These are phyloP conservation scores for Maudiozyma humilis DNA, from an alignment of 1,139 yeast species.

Conservation along the genomic window DNA sequence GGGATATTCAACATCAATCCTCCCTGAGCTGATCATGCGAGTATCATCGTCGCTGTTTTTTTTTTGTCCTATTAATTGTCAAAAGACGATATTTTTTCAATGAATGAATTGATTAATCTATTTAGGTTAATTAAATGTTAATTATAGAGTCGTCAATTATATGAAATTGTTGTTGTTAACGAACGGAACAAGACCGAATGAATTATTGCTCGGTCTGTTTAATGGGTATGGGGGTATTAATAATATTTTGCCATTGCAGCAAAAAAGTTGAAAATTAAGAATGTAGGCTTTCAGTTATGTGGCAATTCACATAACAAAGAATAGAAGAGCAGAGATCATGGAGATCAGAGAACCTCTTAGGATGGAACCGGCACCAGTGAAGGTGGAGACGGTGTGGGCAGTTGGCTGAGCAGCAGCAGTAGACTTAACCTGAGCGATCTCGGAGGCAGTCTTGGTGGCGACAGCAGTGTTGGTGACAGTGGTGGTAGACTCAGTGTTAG, in stretches of 20 bases:
- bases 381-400: slow-evolving; percentile 1
- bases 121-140: neutral
- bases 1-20: too few species aligned
- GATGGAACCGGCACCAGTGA: slow-evolving; percentile 4
- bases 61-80: too few species aligned
- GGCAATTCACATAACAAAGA: neutral
- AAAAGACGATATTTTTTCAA: too few species aligned
- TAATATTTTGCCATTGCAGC: neutral
- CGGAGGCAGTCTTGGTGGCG: slow-evolving; percentile 4
- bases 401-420: neutral
- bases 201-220: neutral
- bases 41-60: too few species aligned
- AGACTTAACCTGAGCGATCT: neutral
- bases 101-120: neutral
- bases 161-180: slow-evolving; percentile 1
- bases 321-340: slow-evolving; percentile 1
- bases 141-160: neutral
- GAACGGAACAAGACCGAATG: neutral
- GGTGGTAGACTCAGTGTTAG: neutral
- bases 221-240: neutral
- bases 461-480: slow-evolving; percentile 1
- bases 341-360: slow-evolving; percentile 3
- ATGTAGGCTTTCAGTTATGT: neutral
- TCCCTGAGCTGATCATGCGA: too few species aligned
- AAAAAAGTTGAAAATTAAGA: neutral